A percentile compares a stretch with the other conserved stretches of the same genome.
phyloP scores from a whole-genome alignment of 352 stramenopile genomes.

The Pythium folliculosum region DNA sequence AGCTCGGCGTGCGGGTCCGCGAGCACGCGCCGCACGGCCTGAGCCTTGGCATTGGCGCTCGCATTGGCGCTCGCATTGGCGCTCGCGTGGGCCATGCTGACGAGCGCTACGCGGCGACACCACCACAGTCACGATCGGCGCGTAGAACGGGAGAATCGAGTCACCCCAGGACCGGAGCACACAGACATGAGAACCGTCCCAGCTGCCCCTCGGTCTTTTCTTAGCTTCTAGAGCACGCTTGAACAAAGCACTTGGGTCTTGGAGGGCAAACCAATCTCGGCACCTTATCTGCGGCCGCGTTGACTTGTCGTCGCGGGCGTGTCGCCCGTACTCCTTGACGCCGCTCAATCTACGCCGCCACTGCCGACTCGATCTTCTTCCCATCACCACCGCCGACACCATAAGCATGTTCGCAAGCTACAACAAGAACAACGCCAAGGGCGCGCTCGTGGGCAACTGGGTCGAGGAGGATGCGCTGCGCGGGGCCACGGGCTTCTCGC shows the following conservation, averaged over 20 bases:
- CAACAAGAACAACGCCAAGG: constrained; percentile 85
- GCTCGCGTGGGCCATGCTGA: not conserved
- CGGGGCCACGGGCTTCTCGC: constrained; percentile 54
- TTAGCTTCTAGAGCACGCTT: too few species aligned
- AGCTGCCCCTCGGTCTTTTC: too few species aligned
- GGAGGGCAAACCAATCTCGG: not conserved
- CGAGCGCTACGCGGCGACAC: too few species aligned
- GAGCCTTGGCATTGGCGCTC: not conserved
- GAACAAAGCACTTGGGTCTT: too few species aligned
- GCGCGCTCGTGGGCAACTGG: constrained; percentile 81
- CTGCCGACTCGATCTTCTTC: not conserved
- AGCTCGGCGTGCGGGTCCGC: constrained; percentile 79
- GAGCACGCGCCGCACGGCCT: constrained; percentile 19
- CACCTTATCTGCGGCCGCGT: not conserved
- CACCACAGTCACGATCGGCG: too few species aligned
- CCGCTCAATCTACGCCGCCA: not conserved
- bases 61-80: not conserved
- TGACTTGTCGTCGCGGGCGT: too few species aligned
- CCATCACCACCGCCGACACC: not conserved
- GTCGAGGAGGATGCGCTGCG: constrained; percentile 80
- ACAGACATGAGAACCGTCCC: too few species aligned
- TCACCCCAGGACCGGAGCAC: too few species aligned
- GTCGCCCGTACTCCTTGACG: not conserved
- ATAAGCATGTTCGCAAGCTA: constrained; percentile 56
- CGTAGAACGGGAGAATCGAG: too few species aligned